phyloP scores from a whole-genome alignment of 2,329 filamentous ascomycete genomes.

The Aspergillus terreus region DNA sequence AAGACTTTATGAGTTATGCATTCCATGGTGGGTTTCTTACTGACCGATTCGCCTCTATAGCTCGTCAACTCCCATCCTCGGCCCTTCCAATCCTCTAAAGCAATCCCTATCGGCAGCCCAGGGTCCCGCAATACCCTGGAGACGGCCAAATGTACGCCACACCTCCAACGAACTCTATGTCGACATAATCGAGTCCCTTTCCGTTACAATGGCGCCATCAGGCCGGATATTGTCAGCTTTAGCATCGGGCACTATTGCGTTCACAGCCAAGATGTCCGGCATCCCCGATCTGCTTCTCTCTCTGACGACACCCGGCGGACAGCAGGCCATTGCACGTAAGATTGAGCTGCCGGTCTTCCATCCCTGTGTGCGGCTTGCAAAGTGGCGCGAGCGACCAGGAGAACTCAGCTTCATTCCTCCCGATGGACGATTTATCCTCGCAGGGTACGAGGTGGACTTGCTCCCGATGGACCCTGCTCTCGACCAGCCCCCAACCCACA shows the following conservation, averaged over 20 bases:
- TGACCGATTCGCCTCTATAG: slow-evolving; percentile 6
- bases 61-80: slow-evolving; percentile 40
- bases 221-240: slow-evolving; percentile 82
- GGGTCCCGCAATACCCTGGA: slow-evolving; percentile 71
- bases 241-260: slow-evolving; percentile 87
- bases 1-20: background rate
- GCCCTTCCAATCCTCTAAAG: slow-evolving; percentile 37
- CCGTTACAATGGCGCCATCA: slow-evolving; percentile 84
- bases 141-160: slow-evolving; percentile 85
- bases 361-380: slow-evolving; percentile 84
- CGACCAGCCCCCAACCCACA: slow-evolving; percentile 50
- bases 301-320: slow-evolving; percentile 76
- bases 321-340: slow-evolving; percentile 67
- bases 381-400: slow-evolving; percentile 84
- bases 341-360: slow-evolving; percentile 93
- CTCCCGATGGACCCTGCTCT: slow-evolving; percentile 65
- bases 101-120: slow-evolving; percentile 36
- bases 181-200: slow-evolving; percentile 85
- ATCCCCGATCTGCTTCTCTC: slow-evolving; percentile 84
- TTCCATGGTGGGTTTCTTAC: background rate
- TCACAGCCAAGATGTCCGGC: slow-evolving; percentile 91
- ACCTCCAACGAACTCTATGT: slow-evolving; percentile 97
- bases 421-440: slow-evolving; percentile 88
- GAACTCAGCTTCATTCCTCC: slow-evolving; percentile 95
- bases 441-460: slow-evolving; percentile 90